Percentiles rank a stretch among this genome's conserved stretches.
Evolutionary conservation across 768 basidiomycete genomes (phyloP).

Genomic region (Clitopilus passeckerianus): DNA sequence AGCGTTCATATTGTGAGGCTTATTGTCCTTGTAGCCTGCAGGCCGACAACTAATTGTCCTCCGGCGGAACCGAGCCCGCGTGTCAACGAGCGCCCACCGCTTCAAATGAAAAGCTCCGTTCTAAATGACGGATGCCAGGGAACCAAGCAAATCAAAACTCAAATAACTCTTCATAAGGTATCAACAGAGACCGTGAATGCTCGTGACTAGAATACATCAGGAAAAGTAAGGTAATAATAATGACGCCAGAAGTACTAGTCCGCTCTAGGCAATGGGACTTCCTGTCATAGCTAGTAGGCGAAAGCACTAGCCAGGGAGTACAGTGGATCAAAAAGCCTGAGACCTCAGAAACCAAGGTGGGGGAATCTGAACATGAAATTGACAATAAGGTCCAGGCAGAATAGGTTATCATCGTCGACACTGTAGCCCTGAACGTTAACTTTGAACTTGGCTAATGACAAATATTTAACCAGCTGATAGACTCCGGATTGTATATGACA

Average conservation of each 20-base stretch:
- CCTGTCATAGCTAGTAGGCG: too few relatives aligned
- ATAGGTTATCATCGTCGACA: constrained; percentile 62
- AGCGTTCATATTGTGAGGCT: neutral
- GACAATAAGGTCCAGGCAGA: constrained; percentile 77
- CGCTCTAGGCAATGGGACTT: too few relatives aligned
- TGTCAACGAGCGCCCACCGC: neutral
- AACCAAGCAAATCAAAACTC: neutral
- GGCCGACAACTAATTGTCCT: neutral
- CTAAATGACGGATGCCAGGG: neutral
- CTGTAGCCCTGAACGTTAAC: constrained; percentile 71
- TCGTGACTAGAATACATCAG: constrained; percentile 1
- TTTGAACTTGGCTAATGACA: constrained; percentile 70
- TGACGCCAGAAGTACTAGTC: neutral
- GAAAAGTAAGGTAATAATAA: neutral
- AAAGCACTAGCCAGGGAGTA: too few relatives aligned
- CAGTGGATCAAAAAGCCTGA: too few relatives aligned
- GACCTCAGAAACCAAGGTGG: constrained; percentile 22
- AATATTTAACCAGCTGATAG: constrained; percentile 4
- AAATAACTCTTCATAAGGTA: neutral
- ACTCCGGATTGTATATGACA: constrained; percentile 8
- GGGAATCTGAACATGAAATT: constrained; percentile 60
- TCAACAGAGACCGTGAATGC: neutral
- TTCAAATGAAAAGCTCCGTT: neutral
- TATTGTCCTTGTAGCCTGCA: neutral
- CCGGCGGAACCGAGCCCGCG: neutral